Conservation (phyloP, 257 asterid genomes). For the Penstemon davidsonii region DNA sequence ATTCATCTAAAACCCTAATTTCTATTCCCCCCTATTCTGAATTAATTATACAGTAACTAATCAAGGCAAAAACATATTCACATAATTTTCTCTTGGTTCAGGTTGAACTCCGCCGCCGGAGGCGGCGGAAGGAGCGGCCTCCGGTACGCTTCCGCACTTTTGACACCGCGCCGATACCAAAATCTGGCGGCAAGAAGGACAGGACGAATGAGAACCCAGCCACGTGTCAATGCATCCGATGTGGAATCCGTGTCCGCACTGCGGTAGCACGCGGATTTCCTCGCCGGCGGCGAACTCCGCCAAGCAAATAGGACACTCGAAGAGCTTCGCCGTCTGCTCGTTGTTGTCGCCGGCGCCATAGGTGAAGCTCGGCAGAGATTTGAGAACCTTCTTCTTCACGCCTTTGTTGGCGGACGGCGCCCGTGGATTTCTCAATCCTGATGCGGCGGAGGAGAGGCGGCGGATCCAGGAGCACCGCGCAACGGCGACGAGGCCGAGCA, state of each 20-base stretch:
- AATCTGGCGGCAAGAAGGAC: slow-evolving; percentile 58
- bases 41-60: background rate
- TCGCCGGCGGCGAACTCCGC: slow-evolving; percentile 54
- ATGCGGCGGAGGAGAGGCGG: slow-evolving; percentile 21
- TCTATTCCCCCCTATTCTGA: slow-evolving; percentile 1
- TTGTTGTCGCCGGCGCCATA: slow-evolving; percentile 28
- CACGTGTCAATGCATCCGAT: slow-evolving; percentile 58
- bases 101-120: slow-evolving; percentile 27
- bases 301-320: slow-evolving; percentile 59
- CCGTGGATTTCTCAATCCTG: too few species aligned
- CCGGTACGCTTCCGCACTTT: slow-evolving; percentile 37
- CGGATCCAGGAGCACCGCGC: slow-evolving; percentile 59
- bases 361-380: slow-evolving; percentile 32
- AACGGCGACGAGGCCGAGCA: slow-evolving; percentile 56
- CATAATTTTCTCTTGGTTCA: slow-evolving; percentile 31
- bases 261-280: slow-evolving; percentile 57
- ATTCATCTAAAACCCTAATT: background rate
- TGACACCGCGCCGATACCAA: slow-evolving; percentile 52
- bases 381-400: slow-evolving; percentile 39
- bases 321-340: slow-evolving; percentile 28
- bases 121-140: background rate
- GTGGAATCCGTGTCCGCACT: slow-evolving; percentile 58
- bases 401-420: slow-evolving; percentile 50
- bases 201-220: slow-evolving; percentile 57
- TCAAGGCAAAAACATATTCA: slow-evolving; percentile 44